These are phyloP conservation scores for Pistacia integerrima DNA, from an alignment of 345 rosid genomes.

Conservation along the genomic window DNA sequence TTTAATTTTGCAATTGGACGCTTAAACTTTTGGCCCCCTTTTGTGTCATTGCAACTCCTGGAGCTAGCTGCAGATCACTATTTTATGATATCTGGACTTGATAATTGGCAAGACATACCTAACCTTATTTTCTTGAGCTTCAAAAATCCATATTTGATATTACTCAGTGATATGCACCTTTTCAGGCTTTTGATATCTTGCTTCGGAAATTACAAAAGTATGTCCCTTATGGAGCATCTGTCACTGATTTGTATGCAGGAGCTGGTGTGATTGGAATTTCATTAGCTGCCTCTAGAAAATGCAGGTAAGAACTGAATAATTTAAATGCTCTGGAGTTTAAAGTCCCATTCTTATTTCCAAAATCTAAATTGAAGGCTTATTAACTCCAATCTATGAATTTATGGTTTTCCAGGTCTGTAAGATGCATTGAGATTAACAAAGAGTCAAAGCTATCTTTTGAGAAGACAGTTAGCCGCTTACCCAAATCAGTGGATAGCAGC, in stretches of 20 bases:
- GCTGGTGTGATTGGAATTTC: conserved; percentile 95
- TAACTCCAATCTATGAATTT: conserved; percentile 17
- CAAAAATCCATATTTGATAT: conserved; percentile 11
- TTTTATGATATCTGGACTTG: neutral
- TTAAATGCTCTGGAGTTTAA: conserved; percentile 2
- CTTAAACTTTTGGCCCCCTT: neutral
- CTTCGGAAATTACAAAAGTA: conserved; percentile 85
- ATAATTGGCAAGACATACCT: conserved; percentile 11
- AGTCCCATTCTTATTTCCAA: conserved; percentile 2
- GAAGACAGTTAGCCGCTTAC: conserved; percentile 81
- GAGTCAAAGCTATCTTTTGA: conserved; percentile 88
- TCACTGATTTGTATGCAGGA: conserved; percentile 95
- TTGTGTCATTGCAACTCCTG: neutral
- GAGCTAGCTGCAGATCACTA: neutral
- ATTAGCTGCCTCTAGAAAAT: conserved; percentile 77
- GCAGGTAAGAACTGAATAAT: conserved; percentile 61
- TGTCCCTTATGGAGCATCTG: conserved; percentile 84
- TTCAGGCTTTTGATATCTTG: conserved; percentile 76
- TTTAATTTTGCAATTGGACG: neutral
- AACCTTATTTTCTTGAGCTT: neutral
- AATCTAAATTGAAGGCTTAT: neutral
- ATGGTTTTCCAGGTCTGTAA: conserved; percentile 66
- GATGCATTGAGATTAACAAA: conserved; percentile 90
- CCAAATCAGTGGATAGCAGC: conserved; percentile 60
- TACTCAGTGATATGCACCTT: conserved; percentile 13